phyloP scores from a whole-genome alignment of 1,284 basidiomycete species.

The Hymenochaete sp. region DNA sequence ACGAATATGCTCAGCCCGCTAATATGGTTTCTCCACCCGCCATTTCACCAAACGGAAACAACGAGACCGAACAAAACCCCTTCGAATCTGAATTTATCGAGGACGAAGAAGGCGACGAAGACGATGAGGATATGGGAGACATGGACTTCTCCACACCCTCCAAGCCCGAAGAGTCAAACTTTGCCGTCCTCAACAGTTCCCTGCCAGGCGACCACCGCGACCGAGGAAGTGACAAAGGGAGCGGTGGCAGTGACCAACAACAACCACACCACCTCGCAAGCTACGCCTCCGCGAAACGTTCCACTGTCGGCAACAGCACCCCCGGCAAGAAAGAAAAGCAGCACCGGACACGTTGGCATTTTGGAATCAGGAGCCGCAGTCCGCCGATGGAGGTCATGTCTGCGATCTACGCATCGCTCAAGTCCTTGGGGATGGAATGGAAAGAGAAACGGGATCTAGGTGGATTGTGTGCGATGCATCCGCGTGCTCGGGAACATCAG shows the following conservation, averaged over 20 bases:
- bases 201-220: constrained; percentile 51
- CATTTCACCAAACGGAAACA: constrained; percentile 43
- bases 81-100: constrained; percentile 64
- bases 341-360: constrained; percentile 88
- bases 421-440: constrained; percentile 97
- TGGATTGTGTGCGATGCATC: constrained; percentile 46
- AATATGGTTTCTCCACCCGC: constrained; percentile 41
- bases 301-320: constrained; percentile 36
- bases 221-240: too few species aligned
- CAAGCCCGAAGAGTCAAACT: constrained; percentile 51
- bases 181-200: constrained; percentile 79
- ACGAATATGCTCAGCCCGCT: constrained; percentile 41
- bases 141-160: constrained; percentile 42
- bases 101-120: constrained; percentile 35
- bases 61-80: constrained; percentile 61
- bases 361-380: constrained; percentile 90
- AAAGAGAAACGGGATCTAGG: constrained; percentile 72
- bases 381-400: constrained; percentile 99
- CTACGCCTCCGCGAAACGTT: constrained; percentile 52
- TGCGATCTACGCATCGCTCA: constrained; percentile 93
- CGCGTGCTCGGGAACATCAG: constrained; percentile 11
- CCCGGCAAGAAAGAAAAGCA: constrained; percentile 43
- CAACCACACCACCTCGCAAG: constrained; percentile 51
- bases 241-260: constrained; percentile 31
- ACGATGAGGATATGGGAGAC: constrained; percentile 38